phyloP scores from a whole-genome alignment of 169 alveolate species.

The Eimeria maxima region DNA sequence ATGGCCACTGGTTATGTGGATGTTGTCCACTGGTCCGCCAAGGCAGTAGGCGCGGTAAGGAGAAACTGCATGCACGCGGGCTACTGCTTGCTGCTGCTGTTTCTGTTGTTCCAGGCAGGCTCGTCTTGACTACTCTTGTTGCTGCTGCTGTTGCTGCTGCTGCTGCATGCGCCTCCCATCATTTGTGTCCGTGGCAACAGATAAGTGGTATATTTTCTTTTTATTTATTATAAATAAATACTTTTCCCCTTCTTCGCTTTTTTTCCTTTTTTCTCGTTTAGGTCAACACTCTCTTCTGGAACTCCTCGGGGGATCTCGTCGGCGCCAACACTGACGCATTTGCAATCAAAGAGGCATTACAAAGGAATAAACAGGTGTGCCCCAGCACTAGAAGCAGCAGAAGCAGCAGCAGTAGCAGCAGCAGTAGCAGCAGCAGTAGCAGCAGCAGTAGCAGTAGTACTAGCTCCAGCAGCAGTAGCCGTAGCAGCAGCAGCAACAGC shows the following conservation, averaged over 20 bases:
- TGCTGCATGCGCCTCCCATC: too few relatives aligned
- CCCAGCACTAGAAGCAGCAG: slow-evolving; percentile 15
- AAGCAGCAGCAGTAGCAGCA: slow-evolving; percentile 43
- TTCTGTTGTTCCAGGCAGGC: neutral
- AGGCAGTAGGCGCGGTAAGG: neutral
- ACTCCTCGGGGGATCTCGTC: neutral
- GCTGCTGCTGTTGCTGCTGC: neutral
- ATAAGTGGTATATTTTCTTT: neutral
- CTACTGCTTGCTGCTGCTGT: slow-evolving; percentile 19
- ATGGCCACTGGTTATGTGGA: neutral
- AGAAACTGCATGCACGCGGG: neutral
- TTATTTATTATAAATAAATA: neutral
- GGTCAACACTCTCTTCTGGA: slow-evolving; percentile 47
- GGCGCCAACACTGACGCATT: slow-evolving; percentile 8
- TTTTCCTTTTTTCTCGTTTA: neutral
- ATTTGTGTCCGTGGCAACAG: neutral
- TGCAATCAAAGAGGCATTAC: neutral
- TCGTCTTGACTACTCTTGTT: too few relatives aligned
- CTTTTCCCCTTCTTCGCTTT: neutral
- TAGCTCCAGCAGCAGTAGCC: too few relatives aligned
- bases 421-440: slow-evolving; percentile 10
- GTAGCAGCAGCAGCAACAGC: too few relatives aligned
- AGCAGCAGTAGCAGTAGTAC: too few relatives aligned
- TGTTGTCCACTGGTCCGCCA: neutral
- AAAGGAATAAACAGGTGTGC: neutral